Percentiles rank a stretch among this genome's conserved stretches.
Evolutionary conservation across 805 yeast genomes (phyloP).

Genomic region (Clavispora fructus): DNA sequence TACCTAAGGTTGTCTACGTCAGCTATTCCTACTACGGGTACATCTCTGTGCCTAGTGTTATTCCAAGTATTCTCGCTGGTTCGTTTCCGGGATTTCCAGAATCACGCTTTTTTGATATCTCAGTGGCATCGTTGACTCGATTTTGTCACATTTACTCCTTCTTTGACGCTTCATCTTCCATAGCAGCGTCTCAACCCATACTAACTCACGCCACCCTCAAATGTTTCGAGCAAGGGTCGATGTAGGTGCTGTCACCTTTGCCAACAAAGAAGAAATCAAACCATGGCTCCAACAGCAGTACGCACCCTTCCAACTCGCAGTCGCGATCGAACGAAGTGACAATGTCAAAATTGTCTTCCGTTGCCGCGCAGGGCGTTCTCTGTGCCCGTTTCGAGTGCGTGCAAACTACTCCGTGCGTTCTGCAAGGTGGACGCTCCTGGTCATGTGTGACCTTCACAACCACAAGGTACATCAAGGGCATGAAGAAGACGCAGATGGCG

Average conservation of each 20-base stretch:
- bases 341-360: conserved; percentile 56
- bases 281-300: conserved; percentile 54
- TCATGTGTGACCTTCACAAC: conserved; percentile 56
- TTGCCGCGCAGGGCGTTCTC: conserved; percentile 39
- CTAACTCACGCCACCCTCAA: no score
- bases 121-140: no score
- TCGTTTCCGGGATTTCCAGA: no score
- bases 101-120: no score
- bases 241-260: conserved; percentile 7
- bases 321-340: conserved; percentile 62
- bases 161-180: no score
- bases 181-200: no score
- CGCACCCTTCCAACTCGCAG: conserved; percentile 43
- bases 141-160: no score
- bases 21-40: no score
- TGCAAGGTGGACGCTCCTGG: conserved; percentile 54
- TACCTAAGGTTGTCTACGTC: no score
- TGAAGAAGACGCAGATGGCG: background rate
- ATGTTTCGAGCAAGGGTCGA: background rate
- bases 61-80: no score
- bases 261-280: conserved; percentile 46
- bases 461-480: conserved; percentile 27
- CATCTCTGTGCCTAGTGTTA: no score
- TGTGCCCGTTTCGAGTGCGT: conserved; percentile 60
- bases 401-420: conserved; percentile 54